These are phyloP conservation scores for Neofusicoccum kwambonambiense DNA, from an alignment of 2,329 filamentous ascomycete species.

Conservation along the genomic window DNA sequence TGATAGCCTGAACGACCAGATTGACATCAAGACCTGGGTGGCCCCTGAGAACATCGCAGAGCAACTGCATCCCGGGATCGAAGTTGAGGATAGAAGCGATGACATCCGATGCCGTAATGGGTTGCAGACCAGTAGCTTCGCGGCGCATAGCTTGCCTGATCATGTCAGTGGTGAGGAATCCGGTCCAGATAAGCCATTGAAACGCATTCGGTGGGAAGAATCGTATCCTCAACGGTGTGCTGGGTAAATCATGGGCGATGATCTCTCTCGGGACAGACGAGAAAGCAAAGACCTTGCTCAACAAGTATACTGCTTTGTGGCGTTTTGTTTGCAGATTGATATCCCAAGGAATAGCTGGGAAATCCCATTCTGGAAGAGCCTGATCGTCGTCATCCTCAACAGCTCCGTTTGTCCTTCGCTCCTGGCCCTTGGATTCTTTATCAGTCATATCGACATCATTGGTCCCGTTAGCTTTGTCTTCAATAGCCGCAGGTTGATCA, in stretches of 20 bases:
- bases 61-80: conserved; percentile 67
- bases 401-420: conserved; percentile 9
- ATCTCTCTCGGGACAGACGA: conserved; percentile 21
- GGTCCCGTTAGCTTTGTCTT: background rate
- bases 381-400: conserved; percentile 1
- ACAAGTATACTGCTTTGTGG: conserved; percentile 60
- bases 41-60: conserved; percentile 62
- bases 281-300: conserved; percentile 49
- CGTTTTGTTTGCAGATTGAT: conserved; percentile 60
- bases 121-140: conserved; percentile 37
- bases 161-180: conserved; percentile 46
- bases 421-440: background rate
- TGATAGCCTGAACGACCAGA: conserved; percentile 66
- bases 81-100: conserved; percentile 61
- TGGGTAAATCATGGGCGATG: conserved; percentile 26
- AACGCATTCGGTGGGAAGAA: conserved; percentile 55
- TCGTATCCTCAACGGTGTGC: conserved; percentile 13
- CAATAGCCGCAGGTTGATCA: background rate
- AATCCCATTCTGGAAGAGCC: conserved; percentile 49
- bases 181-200: conserved; percentile 60
- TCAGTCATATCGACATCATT: background rate
- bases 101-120: conserved; percentile 60
- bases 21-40: conserved; percentile 63
- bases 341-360: conserved; percentile 29
- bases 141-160: conserved; percentile 42